phyloP scores from a whole-genome alignment of 169 alveolate genomes.

The Plasmodium inui region DNA sequence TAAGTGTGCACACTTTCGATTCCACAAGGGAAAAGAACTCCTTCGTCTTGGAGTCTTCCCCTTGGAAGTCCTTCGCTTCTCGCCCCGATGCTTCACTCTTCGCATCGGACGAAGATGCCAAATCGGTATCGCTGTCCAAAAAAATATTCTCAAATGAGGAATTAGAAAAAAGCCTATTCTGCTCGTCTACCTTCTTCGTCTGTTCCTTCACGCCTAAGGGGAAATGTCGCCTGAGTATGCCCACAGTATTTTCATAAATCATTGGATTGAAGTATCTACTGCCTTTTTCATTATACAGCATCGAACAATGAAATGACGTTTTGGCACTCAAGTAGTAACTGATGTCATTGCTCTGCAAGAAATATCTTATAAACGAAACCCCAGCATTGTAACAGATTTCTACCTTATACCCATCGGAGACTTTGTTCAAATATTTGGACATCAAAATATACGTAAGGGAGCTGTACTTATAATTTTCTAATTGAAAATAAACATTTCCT shows the following conservation, averaged over 20 bases:
- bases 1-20: not conserved
- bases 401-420: conserved; percentile 27
- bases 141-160: not conserved
- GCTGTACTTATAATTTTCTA: conserved; percentile 56
- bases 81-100: not conserved
- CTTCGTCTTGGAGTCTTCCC: not conserved
- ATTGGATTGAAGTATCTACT: conserved; percentile 18
- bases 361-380: conserved; percentile 38
- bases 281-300: conserved; percentile 38
- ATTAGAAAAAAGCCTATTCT: not conserved
- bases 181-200: not conserved
- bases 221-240: conserved; percentile 31
- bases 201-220: not conserved
- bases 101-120: not conserved
- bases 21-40: not conserved
- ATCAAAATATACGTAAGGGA: conserved; percentile 39
- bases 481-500: conserved; percentile 57
- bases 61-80: not conserved
- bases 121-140: not conserved
- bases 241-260: conserved; percentile 20
- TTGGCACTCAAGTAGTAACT: conserved; percentile 47
- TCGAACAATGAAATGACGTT: conserved; percentile 24
- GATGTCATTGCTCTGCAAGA: conserved; percentile 38
- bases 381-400: conserved; percentile 65
- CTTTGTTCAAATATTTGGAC: conserved; percentile 43